Evolutionary conservation across 2,329 filamentous ascomycete genomes (phyloP).

Genomic region (Teratosphaeria nubilosa): DNA sequence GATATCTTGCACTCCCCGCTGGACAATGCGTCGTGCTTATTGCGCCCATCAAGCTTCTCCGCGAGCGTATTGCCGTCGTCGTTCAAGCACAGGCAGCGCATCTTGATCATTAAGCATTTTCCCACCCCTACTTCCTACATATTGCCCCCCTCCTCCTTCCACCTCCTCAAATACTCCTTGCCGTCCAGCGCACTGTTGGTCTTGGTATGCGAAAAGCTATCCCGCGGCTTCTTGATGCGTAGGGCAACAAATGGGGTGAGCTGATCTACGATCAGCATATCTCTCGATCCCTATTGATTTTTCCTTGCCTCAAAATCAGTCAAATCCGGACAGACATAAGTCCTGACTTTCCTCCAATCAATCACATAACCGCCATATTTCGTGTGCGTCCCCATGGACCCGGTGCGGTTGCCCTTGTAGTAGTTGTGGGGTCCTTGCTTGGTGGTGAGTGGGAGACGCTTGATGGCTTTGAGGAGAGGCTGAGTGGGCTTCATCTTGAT

Average conservation of each 20-base stretch:
- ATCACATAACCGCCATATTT: slow-evolving; percentile 75
- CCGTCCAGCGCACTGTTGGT: slow-evolving; percentile 19
- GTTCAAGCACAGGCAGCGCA: too few relatives aligned
- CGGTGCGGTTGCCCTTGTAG: slow-evolving; percentile 93
- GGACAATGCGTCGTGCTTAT: too few relatives aligned
- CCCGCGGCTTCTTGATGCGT: slow-evolving; percentile 44
- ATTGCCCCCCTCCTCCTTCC: slow-evolving; percentile 25
- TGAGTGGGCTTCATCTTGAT: slow-evolving; percentile 50
- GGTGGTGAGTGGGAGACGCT: slow-evolving; percentile 73
- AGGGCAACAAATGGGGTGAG: slow-evolving; percentile 69
- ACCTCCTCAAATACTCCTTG: slow-evolving; percentile 23
- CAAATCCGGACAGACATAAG: slow-evolving; percentile 70
- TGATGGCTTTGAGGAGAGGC: slow-evolving; percentile 56
- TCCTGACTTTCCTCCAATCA: slow-evolving; percentile 80
- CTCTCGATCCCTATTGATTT: not conserved
- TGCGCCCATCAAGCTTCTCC: not conserved
- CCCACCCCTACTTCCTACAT: slow-evolving; percentile 11
- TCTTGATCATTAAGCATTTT: too few relatives aligned
- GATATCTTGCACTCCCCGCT: too few relatives aligned
- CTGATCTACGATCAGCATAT: slow-evolving; percentile 32
- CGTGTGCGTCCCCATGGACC: slow-evolving; percentile 76
- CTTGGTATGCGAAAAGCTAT: slow-evolving; percentile 37
- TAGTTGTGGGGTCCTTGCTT: slow-evolving; percentile 89
- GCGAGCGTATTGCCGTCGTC: too few relatives aligned
- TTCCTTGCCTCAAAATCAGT: slow-evolving; percentile 57